Evolutionary conservation across 2,329 filamentous ascomycete species (phyloP).

Genomic region (Neurospora sp.): DNA sequence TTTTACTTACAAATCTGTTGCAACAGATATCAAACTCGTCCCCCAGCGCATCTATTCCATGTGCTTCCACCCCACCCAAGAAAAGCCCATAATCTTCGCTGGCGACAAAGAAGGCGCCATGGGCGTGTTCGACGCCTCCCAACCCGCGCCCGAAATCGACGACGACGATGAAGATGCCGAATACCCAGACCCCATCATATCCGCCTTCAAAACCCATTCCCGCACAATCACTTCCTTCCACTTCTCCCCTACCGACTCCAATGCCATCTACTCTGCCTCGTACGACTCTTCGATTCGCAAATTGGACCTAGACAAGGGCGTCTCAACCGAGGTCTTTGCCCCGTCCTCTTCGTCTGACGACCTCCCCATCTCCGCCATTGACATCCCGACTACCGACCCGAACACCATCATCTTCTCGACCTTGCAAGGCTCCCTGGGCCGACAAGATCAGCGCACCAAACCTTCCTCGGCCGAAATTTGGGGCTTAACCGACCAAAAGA

Average conservation of each 20-base stretch:
- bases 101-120: slow-evolving; percentile 89
- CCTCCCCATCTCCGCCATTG: slow-evolving; percentile 72
- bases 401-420: slow-evolving; percentile 81
- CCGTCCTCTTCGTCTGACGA: slow-evolving; percentile 61
- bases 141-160: slow-evolving; percentile 43
- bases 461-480: slow-evolving; percentile 54
- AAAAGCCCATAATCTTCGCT: slow-evolving; percentile 84
- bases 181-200: slow-evolving; percentile 64
- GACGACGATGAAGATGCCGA: slow-evolving; percentile 58
- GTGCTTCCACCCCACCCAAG: slow-evolving; percentile 74
- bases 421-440: slow-evolving; percentile 67
- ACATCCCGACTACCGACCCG: slow-evolving; percentile 61
- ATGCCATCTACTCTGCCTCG: slow-evolving; percentile 71
- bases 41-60: slow-evolving; percentile 81
- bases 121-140: slow-evolving; percentile 83
- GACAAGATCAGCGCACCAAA: slow-evolving; percentile 63
- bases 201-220: slow-evolving; percentile 81
- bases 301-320: slow-evolving; percentile 70
- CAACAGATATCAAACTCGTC: slow-evolving; percentile 74
- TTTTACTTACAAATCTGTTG: not conserved
- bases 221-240: slow-evolving; percentile 80
- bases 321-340: slow-evolving; percentile 73
- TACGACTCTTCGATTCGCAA: slow-evolving; percentile 90
- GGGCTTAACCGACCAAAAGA: slow-evolving; percentile 81
- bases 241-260: slow-evolving; percentile 62